Percentiles rank a stretch among this genome's conserved stretches.
Conservation (phyloP, 371 early-diverging fungal genomes). For the Mortierella sp. region DNA sequence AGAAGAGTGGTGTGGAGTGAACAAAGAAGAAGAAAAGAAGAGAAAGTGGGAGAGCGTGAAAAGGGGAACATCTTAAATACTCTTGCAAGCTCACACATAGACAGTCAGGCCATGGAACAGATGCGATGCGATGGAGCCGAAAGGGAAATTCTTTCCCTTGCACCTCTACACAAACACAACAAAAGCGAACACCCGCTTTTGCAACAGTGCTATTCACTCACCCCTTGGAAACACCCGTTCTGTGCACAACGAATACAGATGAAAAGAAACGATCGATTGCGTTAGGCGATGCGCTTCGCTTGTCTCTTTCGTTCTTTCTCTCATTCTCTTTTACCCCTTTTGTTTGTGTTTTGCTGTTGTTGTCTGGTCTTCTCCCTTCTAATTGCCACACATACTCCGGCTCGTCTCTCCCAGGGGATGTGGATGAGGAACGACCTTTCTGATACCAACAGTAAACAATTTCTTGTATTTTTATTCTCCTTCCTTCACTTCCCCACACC, state of each 20-base stretch:
- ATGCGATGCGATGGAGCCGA: neutral
- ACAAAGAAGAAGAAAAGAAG: neutral
- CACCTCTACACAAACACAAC: neutral
- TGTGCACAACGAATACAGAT: neutral
- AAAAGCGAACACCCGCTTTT: neutral
- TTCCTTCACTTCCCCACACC: neutral
- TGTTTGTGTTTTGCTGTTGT: neutral
- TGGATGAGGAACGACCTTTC: neutral
- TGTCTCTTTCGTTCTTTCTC: neutral
- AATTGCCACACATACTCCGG: neutral
- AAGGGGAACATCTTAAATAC: neutral
- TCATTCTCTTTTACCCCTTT: neutral
- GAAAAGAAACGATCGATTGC: neutral
- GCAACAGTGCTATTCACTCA: neutral
- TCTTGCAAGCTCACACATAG: neutral
- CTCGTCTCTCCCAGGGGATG: neutral
- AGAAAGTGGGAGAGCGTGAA: neutral
- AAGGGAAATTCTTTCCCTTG: neutral
- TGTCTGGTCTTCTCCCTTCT: too few relatives aligned
- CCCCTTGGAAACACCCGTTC: neutral
- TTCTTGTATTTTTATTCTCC: neutral
- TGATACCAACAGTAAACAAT: neutral
- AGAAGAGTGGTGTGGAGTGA: conserved; percentile 9
- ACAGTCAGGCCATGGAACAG: neutral
- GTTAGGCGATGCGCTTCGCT: neutral